A percentile compares a stretch with the other conserved stretches of the same genome.
These are phyloP conservation scores for Pugionium dolabratum DNA, from an alignment of 345 rosid genomes.

Conservation along the genomic window DNA sequence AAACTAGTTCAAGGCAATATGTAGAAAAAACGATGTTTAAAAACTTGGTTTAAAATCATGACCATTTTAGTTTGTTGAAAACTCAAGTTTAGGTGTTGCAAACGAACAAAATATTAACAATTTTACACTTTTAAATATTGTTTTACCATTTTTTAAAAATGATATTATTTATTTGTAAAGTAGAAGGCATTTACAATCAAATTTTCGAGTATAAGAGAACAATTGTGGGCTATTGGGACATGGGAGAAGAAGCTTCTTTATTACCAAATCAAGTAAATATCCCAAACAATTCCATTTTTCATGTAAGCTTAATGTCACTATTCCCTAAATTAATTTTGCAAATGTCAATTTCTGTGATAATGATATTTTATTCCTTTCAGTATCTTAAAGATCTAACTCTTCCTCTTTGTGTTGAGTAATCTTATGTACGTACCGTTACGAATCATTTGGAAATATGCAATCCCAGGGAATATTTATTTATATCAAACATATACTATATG, in stretches of 20 bases:
- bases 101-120: not conserved
- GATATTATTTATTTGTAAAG: slow-evolving; percentile 14
- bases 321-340: slow-evolving; percentile 32
- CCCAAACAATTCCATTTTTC: slow-evolving; percentile 38
- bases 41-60: not conserved
- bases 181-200: slow-evolving; percentile 3
- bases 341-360: slow-evolving; percentile 22
- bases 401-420: not conserved
- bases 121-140: not conserved
- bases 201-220: slow-evolving; percentile 18
- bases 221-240: slow-evolving; percentile 33
- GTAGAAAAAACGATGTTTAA: not conserved
- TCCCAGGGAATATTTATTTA: not conserved
- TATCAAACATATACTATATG: not conserved
- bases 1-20: not conserved
- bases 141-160: not conserved
- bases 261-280: slow-evolving; percentile 36
- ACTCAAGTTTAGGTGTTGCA: not conserved
- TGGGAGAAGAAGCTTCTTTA: slow-evolving; percentile 37
- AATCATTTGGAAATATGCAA: not conserved
- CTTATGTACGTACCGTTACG: not conserved
- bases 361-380: slow-evolving; percentile 17
- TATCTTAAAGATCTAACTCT: slow-evolving; percentile 8
- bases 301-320: slow-evolving; percentile 38
- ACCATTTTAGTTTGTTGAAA: not conserved